Evolutionary conservation across 2,329 filamentous ascomycete species (phyloP), one percentile per base, ranked within the genome.

Genomic region (Colletotrichum kahawae): DNA sequence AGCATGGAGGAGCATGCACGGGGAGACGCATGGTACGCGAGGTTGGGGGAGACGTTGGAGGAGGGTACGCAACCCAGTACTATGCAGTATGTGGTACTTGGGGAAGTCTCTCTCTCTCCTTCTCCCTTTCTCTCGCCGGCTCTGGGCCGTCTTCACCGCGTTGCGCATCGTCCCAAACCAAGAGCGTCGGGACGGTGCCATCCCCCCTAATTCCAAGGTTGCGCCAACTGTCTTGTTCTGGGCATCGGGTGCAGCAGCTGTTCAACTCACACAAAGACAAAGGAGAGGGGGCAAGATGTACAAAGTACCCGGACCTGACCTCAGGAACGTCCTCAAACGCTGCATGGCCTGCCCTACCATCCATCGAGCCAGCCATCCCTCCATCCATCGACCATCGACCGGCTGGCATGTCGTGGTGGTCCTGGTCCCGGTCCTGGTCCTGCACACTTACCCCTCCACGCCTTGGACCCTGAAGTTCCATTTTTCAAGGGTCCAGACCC

Each of bases 401-500:
- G 43, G 43, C 43, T 51, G 43, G 43, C 43, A 51, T n/a, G 43
- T 51, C 43, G 43, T 51, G 43, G 43, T 51, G 43, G 43, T 51
- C 43, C 43, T 36, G 29, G 31, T 36, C 27, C 43, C 43, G 43
- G 43, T 31, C 70, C 48, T 59, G 18, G 24, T 29, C 60, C 34
- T 57, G 51, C 59, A 54, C 60, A 51, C 34, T 56, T 71, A 75
- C 72, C 72, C 72, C 72, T 75, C 71, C 72, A 72, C 68, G 68
- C 54, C 29, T 57, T 67, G 69, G 72, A 75, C 72, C 72, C 72
- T 75, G 72, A 75, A 75, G 72, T 75, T 74, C 72, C 72, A 75
- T 62, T 72, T 75, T 75, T 71, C 72, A 75, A 75, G 72, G 72
- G 72, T 75, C 72, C 62, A 75, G 72, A 34, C 27, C 38, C 67